Evolutionary conservation across 805 yeast species (phyloP), one percentile per base, ranked within the genome.

Genomic region (Scheffersomyces spartinae): DNA sequence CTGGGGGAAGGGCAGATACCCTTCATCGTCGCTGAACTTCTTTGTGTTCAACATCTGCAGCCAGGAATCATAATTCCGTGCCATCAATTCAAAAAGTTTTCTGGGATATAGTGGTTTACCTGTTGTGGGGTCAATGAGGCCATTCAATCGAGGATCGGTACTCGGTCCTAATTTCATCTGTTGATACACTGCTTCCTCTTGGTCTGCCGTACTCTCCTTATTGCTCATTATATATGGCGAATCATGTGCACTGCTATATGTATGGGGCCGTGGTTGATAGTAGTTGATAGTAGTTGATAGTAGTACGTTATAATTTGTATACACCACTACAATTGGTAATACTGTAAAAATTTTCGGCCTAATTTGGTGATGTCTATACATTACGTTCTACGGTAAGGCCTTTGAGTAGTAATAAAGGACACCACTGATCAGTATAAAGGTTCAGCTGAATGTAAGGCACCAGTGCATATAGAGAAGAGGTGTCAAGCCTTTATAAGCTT

Each of bases 51-150:
- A 41, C 17, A 45, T 47, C 15, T 48, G 46, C 41, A 43, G 59
- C 64, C 64, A 58, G 8, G 45, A 37, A 17, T 55, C 56, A 29
- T 58, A 58, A 38, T 52, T 54, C 30, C 50, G 51, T 6, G 55
- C 38, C 10, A 53, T 52, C 18, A 49, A 34, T 21, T 49, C 56
- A 31, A 49, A 47, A 9, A 52, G 41, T 26, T 36, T 38, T 28
- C 44, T 38, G 10, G 51, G 54, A 26, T 48, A 45, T n/a, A 35
- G 30, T 9, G 17, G 19, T 6, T 20, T 21, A 6, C 18, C 26
- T 13, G 20, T 24, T 17, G 20, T n/a, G n/a, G n/a, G n/a, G n/a
- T n/a, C n/a, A n/a, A n/a, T n/a, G 19, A 10, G 11, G 14, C 7
- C 15, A 6, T n/a, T 9, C 10, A 8, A 14, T 15, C 5, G 11